Evolutionary conservation across 345 rosid species (phyloP), one percentile per base, ranked within the genome.

Genomic region (Salix dunnii): DNA sequence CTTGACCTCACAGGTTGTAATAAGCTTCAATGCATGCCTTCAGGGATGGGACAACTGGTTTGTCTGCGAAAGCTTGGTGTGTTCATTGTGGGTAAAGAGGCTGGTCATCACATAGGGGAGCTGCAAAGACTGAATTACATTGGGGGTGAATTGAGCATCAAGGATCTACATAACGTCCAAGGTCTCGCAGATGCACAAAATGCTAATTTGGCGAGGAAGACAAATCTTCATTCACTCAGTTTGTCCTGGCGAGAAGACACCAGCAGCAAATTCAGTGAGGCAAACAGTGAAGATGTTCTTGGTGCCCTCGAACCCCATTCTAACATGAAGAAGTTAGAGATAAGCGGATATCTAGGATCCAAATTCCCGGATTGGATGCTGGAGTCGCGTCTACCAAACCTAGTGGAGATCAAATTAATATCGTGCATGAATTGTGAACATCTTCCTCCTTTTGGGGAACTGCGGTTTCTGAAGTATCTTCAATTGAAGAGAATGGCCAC

Each of bases 131-230:
- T 79, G 77, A 40, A 73, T 20, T 18, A 51, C 9, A 73, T 73
- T 33, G 80, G 36, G 18, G 77, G 69, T 30, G 67, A 73, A 4
- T 58, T 79, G 25, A 23, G 21, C 53, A 64, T 82, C 18, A 31
- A 42, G 36, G 42, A 65, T n/a, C 73, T 68, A 14, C 18, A 42
- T 1, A 61, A 42, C 6, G 58, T 73, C 1, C 43, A 62, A 62
- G 42, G 71, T 63, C 28, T 43, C 21, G 18, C 33, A 73, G 74
- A 68, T 72, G 80, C 85, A 2, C 53, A 55, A 9, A 35, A 69
- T 65, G 80, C 80, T 20, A 64, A 79, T 28, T 25, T 82, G 77
- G 13, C 20, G 7, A 23, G 21, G 40, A 79, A 82, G 58, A 51
- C 27, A 69, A 62, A 68, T 58, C 78, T 80, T 10, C 51, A 5